A percentile compares a stretch with the other conserved stretches of the same genome.
Evolutionary conservation across 2,329 filamentous ascomycete genomes (phyloP).

Genomic region (Ophiocordyceps australis): DNA sequence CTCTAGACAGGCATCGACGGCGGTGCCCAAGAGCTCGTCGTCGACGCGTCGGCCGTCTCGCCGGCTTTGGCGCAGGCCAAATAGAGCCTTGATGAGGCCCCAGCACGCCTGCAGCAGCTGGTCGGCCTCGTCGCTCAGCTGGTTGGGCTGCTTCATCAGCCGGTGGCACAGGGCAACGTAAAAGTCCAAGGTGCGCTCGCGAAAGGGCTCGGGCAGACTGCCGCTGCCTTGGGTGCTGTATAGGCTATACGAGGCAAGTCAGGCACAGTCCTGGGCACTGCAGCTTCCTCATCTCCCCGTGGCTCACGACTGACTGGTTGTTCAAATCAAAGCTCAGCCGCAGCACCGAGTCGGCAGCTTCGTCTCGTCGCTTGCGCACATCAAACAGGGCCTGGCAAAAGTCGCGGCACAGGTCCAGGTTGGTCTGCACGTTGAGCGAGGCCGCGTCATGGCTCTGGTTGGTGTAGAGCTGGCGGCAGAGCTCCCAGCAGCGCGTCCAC

Average conservation of each 20-base stretch:
- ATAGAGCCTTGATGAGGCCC: slow-evolving; percentile 82
- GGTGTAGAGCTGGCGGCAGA: slow-evolving; percentile 80
- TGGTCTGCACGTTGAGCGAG: slow-evolving; percentile 49
- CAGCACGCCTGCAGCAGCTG: slow-evolving; percentile 73
- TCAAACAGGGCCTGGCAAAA: slow-evolving; percentile 90
- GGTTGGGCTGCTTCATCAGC: slow-evolving; percentile 83
- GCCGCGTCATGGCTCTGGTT: slow-evolving; percentile 55
- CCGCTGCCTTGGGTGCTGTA: slow-evolving; percentile 77
- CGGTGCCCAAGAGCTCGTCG: slow-evolving; percentile 70
- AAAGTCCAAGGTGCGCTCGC: slow-evolving; percentile 80
- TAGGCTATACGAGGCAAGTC: slow-evolving; percentile 25
- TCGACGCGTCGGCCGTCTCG: slow-evolving; percentile 56
- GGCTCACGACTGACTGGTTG: slow-evolving; percentile 59
- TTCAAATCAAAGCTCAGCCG: slow-evolving; percentile 90
- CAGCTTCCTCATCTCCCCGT: too few species aligned
- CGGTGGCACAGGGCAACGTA: slow-evolving; percentile 88
- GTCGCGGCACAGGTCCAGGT: slow-evolving; percentile 73
- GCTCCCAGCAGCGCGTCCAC: slow-evolving; percentile 86
- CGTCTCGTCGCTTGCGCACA: slow-evolving; percentile 59
- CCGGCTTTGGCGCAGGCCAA: slow-evolving; percentile 69
- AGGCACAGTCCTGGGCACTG: too few species aligned
- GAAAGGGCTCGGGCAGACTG: slow-evolving; percentile 67
- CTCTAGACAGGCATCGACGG: slow-evolving; percentile 88
- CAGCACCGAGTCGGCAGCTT: slow-evolving; percentile 67
- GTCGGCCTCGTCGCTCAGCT: slow-evolving; percentile 66